phyloP scores from a whole-genome alignment of 306 rosid genomes.

The Alnus rubra region DNA sequence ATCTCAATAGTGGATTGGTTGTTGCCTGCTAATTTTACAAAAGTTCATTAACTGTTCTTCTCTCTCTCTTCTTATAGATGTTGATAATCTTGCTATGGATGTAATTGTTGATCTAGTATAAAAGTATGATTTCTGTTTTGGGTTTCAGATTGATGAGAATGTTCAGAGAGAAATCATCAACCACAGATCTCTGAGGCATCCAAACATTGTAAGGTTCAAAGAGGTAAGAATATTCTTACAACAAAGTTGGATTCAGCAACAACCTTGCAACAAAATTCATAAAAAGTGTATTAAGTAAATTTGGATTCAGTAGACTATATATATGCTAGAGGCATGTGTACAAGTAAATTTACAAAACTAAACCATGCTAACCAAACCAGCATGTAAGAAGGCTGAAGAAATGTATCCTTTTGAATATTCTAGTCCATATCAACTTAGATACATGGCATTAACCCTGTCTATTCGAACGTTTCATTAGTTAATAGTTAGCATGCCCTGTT shows the following conservation, averaged over 20 bases:
- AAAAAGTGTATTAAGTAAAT: too few species aligned
- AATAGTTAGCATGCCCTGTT: neutral
- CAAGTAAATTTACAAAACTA: too few species aligned
- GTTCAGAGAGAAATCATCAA: slow-evolving; percentile 88
- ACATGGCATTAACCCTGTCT: neutral
- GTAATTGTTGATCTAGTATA: slow-evolving; percentile 3
- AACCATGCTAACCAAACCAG: neutral
- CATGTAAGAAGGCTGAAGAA: neutral
- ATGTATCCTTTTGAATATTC: neutral
- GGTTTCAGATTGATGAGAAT: slow-evolving; percentile 80
- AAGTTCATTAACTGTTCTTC: neutral
- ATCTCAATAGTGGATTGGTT: too few species aligned
- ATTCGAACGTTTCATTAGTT: neutral
- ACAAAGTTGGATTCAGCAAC: too few species aligned
- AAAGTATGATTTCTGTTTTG: slow-evolving; percentile 17
- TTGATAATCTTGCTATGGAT: neutral
- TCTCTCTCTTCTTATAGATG: neutral
- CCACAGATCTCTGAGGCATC: slow-evolving; percentile 82
- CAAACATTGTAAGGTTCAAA: slow-evolving; percentile 81
- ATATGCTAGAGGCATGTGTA: too few species aligned
- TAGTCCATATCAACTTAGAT: neutral
- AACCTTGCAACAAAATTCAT: too few species aligned
- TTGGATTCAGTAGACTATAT: too few species aligned
- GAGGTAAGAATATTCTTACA: slow-evolving; percentile 48
- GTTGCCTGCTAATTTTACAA: too few species aligned